Conservation (phyloP, 768 basidiomycete genomes). For the Pisolithus marmoratus region DNA sequence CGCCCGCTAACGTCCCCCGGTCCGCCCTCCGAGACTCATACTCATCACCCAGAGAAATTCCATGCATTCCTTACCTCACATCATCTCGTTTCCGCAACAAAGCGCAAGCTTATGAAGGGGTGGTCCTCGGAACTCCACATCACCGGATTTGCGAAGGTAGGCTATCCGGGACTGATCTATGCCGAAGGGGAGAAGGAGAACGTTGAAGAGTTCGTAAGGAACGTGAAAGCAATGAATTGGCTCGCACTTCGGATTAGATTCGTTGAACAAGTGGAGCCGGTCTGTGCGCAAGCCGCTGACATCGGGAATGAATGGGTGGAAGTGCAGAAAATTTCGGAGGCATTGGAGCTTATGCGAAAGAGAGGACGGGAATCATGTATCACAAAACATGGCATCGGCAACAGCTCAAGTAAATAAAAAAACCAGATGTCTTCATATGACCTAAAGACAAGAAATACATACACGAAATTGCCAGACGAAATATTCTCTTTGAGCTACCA, state of each 20-base stretch:
- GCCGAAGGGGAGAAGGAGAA: constrained; percentile 48
- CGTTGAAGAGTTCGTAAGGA: constrained; percentile 58
- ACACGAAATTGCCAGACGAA: constrained; percentile 4
- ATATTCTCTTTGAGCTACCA: not conserved
- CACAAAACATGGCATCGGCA: constrained; percentile 63
- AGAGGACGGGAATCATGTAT: constrained; percentile 52
- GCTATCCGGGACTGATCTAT: constrained; percentile 73
- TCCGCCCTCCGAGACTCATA: not conserved
- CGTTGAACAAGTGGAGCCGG: constrained; percentile 38
- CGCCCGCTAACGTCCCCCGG: not conserved
- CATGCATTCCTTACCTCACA: constrained; percentile 72
- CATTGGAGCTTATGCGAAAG: constrained; percentile 59
- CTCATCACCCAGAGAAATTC: constrained; percentile 19
- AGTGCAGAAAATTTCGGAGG: constrained; percentile 64
- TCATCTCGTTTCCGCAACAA: constrained; percentile 60
- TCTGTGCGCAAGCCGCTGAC: not conserved
- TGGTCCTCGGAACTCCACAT: constrained; percentile 53
- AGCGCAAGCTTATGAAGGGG: constrained; percentile 50
- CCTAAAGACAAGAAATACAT: constrained; percentile 15
- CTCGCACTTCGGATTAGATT: constrained; percentile 62
- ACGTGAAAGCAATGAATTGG: constrained; percentile 77
- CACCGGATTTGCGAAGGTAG: constrained; percentile 66
- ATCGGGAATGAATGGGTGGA: constrained; percentile 43
- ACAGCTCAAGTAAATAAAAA: constrained; percentile 9
- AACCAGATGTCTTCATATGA: not conserved